Evolutionary conservation across 345 rosid species (phyloP), one percentile per base, ranked within the genome.

Genomic region (Lagerstroemia speciosa): DNA sequence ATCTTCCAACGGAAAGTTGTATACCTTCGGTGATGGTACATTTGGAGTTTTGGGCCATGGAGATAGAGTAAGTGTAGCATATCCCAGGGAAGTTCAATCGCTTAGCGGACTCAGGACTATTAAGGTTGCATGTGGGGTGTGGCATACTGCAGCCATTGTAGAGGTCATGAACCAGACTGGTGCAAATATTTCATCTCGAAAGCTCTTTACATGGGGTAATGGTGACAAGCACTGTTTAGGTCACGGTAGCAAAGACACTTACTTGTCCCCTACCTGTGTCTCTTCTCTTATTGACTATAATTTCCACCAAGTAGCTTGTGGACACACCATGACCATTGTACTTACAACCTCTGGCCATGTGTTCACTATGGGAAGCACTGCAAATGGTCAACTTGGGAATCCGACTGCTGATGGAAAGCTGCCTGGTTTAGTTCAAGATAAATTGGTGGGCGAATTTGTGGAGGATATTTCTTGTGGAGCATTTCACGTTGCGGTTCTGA

Each of bases 81-180:
- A 75, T 72, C 99, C 98, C 45, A 94, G 75, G 77, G 96, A 91
- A 83, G 92, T 91, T 55, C 93, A 88, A 68, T 67, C 71, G 36
- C 77, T 88, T 68, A 84, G 37, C 73, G 96, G 96, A 65, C 78
- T 86, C 29, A 94, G 82, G 86, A 85, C 95, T 33, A 46, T 87
- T 34, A 89, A 89, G 81, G 96, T 94, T 65, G 96, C 99, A 19
- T 89, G 99, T 68, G 95, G 98, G 4, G 84, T 91, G 57, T 94
- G 99, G 97, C 99, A 94, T 70, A 91, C 98, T 2, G 96, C 91
- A 43, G 96, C 99, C 32, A 91, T 94, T 33, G 96, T 94, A n/a
- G 96, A 94, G 75, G 89, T 89, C 34, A 79, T 76, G 75, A 73
- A 75, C 61, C 99, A 89, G 34, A 30, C 84, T 1, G 90, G 97